A percentile compares a stretch with the other conserved stretches of the same genome.
phyloP scores from a whole-genome alignment of 352 stramenopile species.

The Globisporangium echinulatum region DNA sequence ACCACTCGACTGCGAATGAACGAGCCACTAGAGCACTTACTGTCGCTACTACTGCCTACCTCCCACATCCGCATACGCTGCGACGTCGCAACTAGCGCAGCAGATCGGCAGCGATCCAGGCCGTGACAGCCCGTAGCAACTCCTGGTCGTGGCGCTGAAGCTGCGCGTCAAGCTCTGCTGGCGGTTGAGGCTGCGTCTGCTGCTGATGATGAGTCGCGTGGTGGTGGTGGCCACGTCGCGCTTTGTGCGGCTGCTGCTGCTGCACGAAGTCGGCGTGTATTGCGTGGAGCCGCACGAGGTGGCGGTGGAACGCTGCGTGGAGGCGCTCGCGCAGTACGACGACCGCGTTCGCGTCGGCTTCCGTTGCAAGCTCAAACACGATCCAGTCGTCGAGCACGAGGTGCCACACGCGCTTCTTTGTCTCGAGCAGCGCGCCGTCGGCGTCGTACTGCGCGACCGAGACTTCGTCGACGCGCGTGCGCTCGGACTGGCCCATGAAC shows the following conservation, averaged over 20 bases:
- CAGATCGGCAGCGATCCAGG: conserved; percentile 49
- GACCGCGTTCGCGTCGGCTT: conserved; percentile 39
- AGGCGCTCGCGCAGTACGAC: conserved; percentile 50
- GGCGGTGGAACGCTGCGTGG: conserved; percentile 51
- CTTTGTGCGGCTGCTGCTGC: neutral
- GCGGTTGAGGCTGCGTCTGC: neutral
- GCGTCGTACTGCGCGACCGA: conserved; percentile 28
- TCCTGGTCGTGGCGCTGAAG: conserved; percentile 43
- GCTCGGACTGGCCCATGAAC: conserved; percentile 46
- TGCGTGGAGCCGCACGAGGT: conserved; percentile 55
- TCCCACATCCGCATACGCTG: too few relatives aligned
- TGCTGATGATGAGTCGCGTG: neutral
- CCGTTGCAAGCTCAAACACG: conserved; percentile 44
- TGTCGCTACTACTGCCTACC: too few relatives aligned
- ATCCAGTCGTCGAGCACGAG: conserved; percentile 75
- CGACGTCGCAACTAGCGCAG: conserved; percentile 7
- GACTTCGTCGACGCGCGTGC: conserved; percentile 20
- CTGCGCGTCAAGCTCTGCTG: conserved; percentile 3
- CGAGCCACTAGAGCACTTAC: too few relatives aligned
- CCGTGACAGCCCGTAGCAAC: conserved; percentile 38
- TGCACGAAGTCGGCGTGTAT: conserved; percentile 18
- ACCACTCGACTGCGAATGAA: too few relatives aligned
- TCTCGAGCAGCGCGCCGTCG: conserved; percentile 11
- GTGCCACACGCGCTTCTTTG: conserved; percentile 25
- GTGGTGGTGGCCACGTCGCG: conserved; percentile 1